A percentile compares a stretch with the other conserved stretches of the same genome.
These are phyloP conservation scores for Dictyostelium firmibasis DNA, from an alignment of 78 protist species.

Conservation along the genomic window DNA sequence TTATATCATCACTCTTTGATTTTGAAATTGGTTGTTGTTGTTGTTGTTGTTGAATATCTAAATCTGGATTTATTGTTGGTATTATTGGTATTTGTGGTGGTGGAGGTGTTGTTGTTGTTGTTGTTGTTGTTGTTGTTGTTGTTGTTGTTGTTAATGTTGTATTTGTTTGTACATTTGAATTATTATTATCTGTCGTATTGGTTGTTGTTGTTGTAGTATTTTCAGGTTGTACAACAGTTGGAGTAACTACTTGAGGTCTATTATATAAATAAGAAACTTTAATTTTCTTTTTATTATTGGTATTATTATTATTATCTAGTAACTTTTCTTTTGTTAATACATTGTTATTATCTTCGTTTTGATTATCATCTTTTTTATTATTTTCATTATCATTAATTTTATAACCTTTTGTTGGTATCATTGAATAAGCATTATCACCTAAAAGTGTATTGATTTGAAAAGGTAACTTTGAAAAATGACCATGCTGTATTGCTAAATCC, in stretches of 20 bases:
- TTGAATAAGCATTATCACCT: conserved; percentile 34
- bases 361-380: neutral
- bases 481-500: neutral
- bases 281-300: neutral
- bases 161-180: neutral
- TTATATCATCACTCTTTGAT: neutral
- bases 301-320: neutral
- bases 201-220: neutral
- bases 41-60: conserved; percentile 10
- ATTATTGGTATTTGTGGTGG: neutral
- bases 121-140: neutral
- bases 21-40: neutral
- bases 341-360: neutral
- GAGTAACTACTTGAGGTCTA: neutral
- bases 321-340: neutral
- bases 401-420: neutral
- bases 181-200: neutral
- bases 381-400: neutral
- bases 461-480: conserved; percentile 39
- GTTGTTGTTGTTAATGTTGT: neutral
- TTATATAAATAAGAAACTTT: conserved; percentile 3
- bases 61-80: neutral
- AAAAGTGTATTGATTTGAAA: conserved; percentile 12
- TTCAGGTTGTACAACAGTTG: neutral
- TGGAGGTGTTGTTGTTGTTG: neutral